Evolutionary conservation across 2,329 filamentous ascomycete species (phyloP).

Genomic region (Colletotrichum camelliae): DNA sequence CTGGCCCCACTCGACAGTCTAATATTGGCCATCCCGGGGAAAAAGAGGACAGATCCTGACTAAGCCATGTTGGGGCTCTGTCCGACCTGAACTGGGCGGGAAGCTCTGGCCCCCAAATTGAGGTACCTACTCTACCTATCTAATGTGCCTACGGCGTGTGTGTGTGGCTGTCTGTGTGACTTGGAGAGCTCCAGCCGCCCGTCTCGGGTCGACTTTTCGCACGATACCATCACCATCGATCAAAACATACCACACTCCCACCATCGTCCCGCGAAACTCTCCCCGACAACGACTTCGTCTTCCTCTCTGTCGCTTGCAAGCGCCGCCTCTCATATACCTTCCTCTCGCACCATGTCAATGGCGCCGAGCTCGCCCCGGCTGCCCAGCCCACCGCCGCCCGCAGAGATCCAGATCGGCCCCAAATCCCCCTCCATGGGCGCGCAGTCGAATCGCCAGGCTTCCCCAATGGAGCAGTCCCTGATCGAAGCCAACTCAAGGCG

Average conservation of each 20-base stretch:
- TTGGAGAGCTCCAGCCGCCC: slow-evolving; percentile 17
- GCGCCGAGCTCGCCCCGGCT: slow-evolving; percentile 86
- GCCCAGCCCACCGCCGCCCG: slow-evolving; percentile 91
- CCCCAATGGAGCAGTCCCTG: slow-evolving; percentile 66
- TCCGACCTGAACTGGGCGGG: not conserved
- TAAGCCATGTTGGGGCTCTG: slow-evolving; percentile 1
- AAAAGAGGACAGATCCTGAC: not conserved
- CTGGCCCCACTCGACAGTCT: not conserved
- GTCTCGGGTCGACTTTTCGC: slow-evolving; percentile 12
- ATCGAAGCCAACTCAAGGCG: slow-evolving; percentile 78
- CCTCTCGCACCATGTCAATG: slow-evolving; percentile 53
- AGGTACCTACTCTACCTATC: not conserved
- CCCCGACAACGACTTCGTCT: not conserved
- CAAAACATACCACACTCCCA: not conserved
- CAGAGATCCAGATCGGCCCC: slow-evolving; percentile 89
- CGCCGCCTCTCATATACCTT: not conserved
- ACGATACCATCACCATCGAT: not conserved
- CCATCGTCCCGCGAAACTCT: not conserved
- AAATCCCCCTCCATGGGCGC: slow-evolving; percentile 72
- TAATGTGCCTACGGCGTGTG: not conserved
- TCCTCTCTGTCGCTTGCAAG: not conserved
- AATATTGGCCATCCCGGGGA: not conserved
- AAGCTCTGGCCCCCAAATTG: slow-evolving; percentile 14
- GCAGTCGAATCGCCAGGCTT: slow-evolving; percentile 59
- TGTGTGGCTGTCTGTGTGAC: not conserved